These are phyloP conservation scores for Yarrowia sp. DNA, from an alignment of 805 yeast genomes.

Conservation along the genomic window DNA sequence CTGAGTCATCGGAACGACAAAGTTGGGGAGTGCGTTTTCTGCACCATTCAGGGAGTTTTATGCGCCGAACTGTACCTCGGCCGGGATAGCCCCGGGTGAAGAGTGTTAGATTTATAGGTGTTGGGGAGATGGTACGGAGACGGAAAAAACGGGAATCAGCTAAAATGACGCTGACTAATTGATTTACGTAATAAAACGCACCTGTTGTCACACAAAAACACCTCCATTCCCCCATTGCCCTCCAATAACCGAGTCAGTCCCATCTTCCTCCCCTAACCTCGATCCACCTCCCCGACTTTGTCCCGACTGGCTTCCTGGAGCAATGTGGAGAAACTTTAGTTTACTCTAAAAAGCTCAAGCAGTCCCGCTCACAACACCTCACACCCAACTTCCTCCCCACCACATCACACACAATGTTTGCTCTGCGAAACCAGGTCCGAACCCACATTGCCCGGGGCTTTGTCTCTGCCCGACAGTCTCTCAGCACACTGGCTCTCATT, in stretches of 20 bases:
- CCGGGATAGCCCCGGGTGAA: constrained; percentile 20
- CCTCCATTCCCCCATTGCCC: neutral
- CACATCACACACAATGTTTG: constrained; percentile 26
- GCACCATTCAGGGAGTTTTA: constrained; percentile 33
- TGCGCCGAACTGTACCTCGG: constrained; percentile 37
- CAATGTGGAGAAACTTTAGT: constrained; percentile 35
- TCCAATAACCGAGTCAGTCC: constrained; percentile 16
- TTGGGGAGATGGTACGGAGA: neutral
- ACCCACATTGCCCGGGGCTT: constrained; percentile 35
- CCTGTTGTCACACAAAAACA: neutral
- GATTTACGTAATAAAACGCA: too few species aligned
- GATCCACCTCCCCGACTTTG: constrained; percentile 11
- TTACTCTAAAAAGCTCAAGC: constrained; percentile 22
- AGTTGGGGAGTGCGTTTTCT: constrained; percentile 17
- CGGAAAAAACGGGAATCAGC: neutral
- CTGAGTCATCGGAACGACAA: constrained; percentile 23
- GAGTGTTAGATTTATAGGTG: neutral
- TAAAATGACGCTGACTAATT: too few species aligned
- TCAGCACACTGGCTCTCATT: constrained; percentile 70
- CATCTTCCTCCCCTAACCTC: neutral
- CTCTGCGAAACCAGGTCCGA: constrained; percentile 36
- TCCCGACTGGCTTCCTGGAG: constrained; percentile 20
- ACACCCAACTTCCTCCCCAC: neutral
- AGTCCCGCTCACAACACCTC: neutral
- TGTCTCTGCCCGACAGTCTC: constrained; percentile 25